Base-by-base conservation (phyloP, 139 green algal genomes). In the Chlorella sp. region DNA sequence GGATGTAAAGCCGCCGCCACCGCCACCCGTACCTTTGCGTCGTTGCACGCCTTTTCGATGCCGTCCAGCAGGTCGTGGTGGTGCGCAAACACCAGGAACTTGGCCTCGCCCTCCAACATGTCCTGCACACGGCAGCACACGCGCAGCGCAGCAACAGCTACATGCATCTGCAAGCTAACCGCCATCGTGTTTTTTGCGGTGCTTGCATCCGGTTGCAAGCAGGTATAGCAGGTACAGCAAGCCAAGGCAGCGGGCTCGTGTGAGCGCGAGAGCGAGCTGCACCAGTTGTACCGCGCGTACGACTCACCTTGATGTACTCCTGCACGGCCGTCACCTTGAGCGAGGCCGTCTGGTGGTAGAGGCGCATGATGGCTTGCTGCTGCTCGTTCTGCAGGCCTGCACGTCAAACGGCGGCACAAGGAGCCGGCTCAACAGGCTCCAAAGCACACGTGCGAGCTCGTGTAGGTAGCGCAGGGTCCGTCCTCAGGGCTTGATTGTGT, bases 1-100 rank as follows among this genome's bases (percentile, higher is more conserved):
- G n/a, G n/a, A n/a, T n/a, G n/a, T n/a, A n/a, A n/a, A n/a, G n/a
- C n/a, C n/a, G n/a, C n/a, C n/a, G n/a, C n/a, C n/a, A n/a, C n/a
- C n/a, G n/a, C n/a, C n/a, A n/a, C n/a, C n/a, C 31, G 14, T 42
- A 67, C 67, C 42, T 67, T 69, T 32, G 29, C 2, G 1, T 64
- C 72, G 71, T 84, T 87, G 65, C 86, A 74, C 31, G 68, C 73
- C 42, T 74, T 63, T 74, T 95, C 82, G n/a, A 96, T 79, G 59
- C 65, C 83, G 71, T 97, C 82, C 55, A 96, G 82, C 79, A 97
- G 62, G 17, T 70, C 62, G 76, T 69, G 79, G 86, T 99, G 95
- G 82, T 98, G 94, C 20, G 87, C 94, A 74, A 98, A 98, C 5
- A 98, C 62, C 1, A 98, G 80, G 71, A 97, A 93, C 87, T 98